Evolutionary conservation across 2,329 filamentous ascomycete genomes (phyloP).

Genomic region (Fusarium bactridioides): DNA sequence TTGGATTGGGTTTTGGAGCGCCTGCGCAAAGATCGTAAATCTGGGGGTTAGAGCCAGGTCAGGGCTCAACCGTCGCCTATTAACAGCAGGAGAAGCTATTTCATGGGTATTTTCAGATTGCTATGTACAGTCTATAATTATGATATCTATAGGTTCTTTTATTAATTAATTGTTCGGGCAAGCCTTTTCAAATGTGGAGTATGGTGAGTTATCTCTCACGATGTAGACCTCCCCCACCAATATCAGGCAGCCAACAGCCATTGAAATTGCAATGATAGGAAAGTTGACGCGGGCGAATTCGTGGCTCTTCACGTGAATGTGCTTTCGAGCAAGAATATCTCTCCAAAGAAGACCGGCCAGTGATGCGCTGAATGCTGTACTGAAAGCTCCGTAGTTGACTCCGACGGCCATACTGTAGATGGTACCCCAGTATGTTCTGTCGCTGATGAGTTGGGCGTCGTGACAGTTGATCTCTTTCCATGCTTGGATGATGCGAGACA

Average conservation of each 20-base stretch:
- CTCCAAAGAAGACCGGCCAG: constrained; percentile 77
- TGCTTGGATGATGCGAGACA: constrained; percentile 73
- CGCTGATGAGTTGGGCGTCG: constrained; percentile 60
- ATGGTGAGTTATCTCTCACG: constrained; percentile 27
- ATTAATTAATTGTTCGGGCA: background rate
- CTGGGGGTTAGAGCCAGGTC: no score
- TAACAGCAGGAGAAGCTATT: background rate
- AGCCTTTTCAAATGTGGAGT: background rate
- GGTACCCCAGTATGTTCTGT: constrained; percentile 76
- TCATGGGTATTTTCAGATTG: background rate
- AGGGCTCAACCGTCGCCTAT: background rate
- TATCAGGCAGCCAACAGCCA: constrained; percentile 69
- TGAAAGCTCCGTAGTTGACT: constrained; percentile 79
- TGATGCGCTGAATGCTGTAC: constrained; percentile 74
- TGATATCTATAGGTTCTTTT: background rate
- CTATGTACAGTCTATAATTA: background rate
- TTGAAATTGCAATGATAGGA: constrained; percentile 74
- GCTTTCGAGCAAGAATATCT: constrained; percentile 72
- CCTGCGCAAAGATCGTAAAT: background rate
- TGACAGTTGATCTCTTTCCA: constrained; percentile 68
- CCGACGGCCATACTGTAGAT: constrained; percentile 79
- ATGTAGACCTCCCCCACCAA: constrained; percentile 72
- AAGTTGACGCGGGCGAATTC: constrained; percentile 76
- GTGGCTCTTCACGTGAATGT: constrained; percentile 68
- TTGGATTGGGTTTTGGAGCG: background rate